Evolutionary conservation across 305 asterid species (phyloP), one percentile per base, ranked within the genome.

Genomic region (Fraxinus greggii): DNA sequence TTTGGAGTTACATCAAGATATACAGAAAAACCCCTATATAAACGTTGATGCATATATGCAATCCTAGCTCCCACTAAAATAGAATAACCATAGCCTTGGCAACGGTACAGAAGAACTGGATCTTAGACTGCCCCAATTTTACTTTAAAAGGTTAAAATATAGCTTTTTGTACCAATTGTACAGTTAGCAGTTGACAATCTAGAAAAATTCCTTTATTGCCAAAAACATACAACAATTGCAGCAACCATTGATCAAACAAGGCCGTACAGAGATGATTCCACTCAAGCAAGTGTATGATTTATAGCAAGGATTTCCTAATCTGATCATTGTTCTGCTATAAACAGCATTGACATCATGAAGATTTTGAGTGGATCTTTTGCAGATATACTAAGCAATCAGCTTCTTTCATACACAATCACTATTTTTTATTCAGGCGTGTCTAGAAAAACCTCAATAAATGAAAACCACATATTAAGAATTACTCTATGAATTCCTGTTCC

Each of bases 161-260:
- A 31, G 38, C 72, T 21, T 61, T 80, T 54, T 76, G 74, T 32
- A 80, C 33, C 42, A 10, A 24, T 67, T 65, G 73, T 42, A 42
- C 51, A 42, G 35, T 70, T 21, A 35, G 65, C 21, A 38, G 17
- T 69, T 75, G 28, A 28, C 40, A 24, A 17, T 5, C 75, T 40
- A 51, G 72, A 59, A 75, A 81, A 17, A 35, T 6, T 5, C 0
- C 21, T 51, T 51, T 51, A 54, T 8, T 69, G 31, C 31, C 78
- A 77, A 9, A 82, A 29, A 33, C 36, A 65, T 13, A 45, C 33
- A 67, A 31, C 19, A n/a, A 77, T 40, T 19, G 35, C 75, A 59
- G 76, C 24, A 38, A 35, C 19, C 76, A 36, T 79, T 36, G 72
- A 65, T 76, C 72, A 76, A 79, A 63, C 26, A 36, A n/a, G 36